Evolutionary conservation across 139 green algal genomes (phyloP).

Genomic region (Pseudopediastrum boryanum): DNA sequence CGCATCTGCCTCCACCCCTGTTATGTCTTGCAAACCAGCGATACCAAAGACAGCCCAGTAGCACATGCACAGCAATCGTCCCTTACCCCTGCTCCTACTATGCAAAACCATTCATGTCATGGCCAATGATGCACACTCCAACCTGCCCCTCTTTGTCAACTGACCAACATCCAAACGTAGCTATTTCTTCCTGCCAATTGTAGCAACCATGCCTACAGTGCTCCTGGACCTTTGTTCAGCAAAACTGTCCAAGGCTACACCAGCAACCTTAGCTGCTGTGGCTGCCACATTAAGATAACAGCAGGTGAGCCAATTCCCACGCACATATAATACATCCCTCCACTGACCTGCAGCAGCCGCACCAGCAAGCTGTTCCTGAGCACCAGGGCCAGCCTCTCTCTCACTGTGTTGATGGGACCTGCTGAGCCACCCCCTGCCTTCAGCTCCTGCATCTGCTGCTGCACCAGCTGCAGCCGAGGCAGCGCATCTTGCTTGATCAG

Average conservation of each 20-base stretch:
- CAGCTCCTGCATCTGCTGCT: constrained; percentile 6
- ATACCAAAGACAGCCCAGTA: no score
- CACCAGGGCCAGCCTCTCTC: neutral
- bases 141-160: neutral
- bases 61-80: no score
- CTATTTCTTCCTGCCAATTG: no score
- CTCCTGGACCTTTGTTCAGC: neutral
- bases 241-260: neutral
- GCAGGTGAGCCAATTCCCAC: no score
- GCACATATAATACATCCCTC: neutral
- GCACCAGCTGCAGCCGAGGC: constrained; percentile 5
- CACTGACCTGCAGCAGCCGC: constrained; percentile 9
- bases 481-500: constrained; percentile 14
- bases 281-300: neutral
- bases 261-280: neutral
- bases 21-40: no score
- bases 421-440: neutral
- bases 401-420: neutral
- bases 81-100: no score
- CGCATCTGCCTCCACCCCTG: no score
- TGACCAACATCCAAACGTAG: neutral
- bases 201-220: neutral
- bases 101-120: no score
- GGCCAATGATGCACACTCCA: no score
- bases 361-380: constrained; percentile 12